A percentile compares a stretch with the other conserved stretches of the same genome.
Conservation (phyloP, 1,284 basidiomycete species). For the Cryptococcus maquisensis region DNA sequence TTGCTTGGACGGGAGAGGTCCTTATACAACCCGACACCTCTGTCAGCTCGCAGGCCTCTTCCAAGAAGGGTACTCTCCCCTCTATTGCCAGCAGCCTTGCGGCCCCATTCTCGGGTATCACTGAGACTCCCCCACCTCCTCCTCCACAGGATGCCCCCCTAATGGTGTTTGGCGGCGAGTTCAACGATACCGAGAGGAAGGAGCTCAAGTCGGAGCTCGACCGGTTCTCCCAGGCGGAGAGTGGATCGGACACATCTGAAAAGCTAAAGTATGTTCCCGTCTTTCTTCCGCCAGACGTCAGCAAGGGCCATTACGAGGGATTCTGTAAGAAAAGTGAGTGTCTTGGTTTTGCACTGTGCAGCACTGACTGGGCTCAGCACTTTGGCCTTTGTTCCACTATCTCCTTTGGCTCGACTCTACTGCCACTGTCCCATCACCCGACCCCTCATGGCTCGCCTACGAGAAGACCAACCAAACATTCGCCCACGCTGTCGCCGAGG, state of each 20-base stretch:
- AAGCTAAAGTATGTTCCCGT: slow-evolving; percentile 76
- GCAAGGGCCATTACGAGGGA: slow-evolving; percentile 91
- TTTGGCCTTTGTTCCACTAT: slow-evolving; percentile 99
- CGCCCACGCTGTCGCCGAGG: slow-evolving; percentile 66
- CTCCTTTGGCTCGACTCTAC: slow-evolving; percentile 89
- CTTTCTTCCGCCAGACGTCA: slow-evolving; percentile 84
- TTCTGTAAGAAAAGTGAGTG: slow-evolving; percentile 93
- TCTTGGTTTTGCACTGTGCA: neutral
- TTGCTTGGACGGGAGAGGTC: slow-evolving; percentile 93
- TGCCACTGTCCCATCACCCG: slow-evolving; percentile 54
- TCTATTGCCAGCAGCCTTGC: slow-evolving; percentile 20
- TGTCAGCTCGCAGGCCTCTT: slow-evolving; percentile 11
- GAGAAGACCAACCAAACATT: slow-evolving; percentile 81
- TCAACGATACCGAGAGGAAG: slow-evolving; percentile 59
- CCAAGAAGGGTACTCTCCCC: slow-evolving; percentile 15
- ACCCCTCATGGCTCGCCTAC: slow-evolving; percentile 79
- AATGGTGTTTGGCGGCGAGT: slow-evolving; percentile 54
- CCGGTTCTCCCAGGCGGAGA: slow-evolving; percentile 59
- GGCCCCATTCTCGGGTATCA: slow-evolving; percentile 4
- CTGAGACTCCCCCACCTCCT: slow-evolving; percentile 1
- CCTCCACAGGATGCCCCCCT: slow-evolving; percentile 36
- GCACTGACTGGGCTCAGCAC: slow-evolving; percentile 54
- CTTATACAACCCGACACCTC: slow-evolving; percentile 36
- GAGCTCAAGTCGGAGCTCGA: slow-evolving; percentile 62
- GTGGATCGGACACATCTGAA: slow-evolving; percentile 51